Conservation (phyloP, 768 basidiomycete genomes). For the Phlebiopsis flavidoalba region DNA sequence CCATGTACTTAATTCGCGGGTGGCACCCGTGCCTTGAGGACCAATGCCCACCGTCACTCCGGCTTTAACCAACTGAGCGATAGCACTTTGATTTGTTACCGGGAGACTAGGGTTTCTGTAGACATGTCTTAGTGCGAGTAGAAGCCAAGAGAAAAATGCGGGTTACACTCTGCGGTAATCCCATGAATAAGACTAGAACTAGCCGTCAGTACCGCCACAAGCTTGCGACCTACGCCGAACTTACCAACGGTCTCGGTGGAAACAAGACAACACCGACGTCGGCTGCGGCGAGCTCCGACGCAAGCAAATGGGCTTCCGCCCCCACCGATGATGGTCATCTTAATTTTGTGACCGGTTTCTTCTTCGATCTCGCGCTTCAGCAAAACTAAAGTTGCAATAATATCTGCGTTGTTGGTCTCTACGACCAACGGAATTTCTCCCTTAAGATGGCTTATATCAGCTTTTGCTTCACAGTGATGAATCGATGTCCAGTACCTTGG, state of each 20-base stretch:
- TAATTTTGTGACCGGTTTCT: conserved; percentile 21
- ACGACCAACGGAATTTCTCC: conserved; percentile 68
- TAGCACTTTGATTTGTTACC: conserved; percentile 43
- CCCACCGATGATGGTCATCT: conserved; percentile 52
- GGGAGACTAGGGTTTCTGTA: conserved; percentile 66
- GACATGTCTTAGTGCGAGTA: conserved; percentile 3
- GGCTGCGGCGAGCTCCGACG: conserved; percentile 53
- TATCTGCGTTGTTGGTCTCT: conserved; percentile 64
- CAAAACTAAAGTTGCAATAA: conserved; percentile 62
- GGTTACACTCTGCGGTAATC: conserved; percentile 58
- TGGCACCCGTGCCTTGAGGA: conserved; percentile 22
- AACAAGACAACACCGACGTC: conserved; percentile 67
- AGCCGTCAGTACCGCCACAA: not conserved
- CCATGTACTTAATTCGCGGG: conserved; percentile 13
- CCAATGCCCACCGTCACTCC: conserved; percentile 64
- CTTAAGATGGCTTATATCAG: conserved; percentile 24
- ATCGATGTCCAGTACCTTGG: conserved; percentile 14
- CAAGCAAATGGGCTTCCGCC: conserved; percentile 57
- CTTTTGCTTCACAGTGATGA: not conserved
- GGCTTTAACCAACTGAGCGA: conserved; percentile 47
- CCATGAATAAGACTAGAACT: conserved; percentile 37
- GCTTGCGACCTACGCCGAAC: not conserved
- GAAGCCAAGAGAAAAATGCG: not conserved
- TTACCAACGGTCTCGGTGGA: conserved; percentile 50
- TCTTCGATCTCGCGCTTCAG: conserved; percentile 53